Percentiles rank a stretch among this genome's conserved stretches.
These are phyloP conservation scores for Xerocomellus chrysenteron DNA, from an alignment of 768 basidiomycete genomes.

Conservation along the genomic window DNA sequence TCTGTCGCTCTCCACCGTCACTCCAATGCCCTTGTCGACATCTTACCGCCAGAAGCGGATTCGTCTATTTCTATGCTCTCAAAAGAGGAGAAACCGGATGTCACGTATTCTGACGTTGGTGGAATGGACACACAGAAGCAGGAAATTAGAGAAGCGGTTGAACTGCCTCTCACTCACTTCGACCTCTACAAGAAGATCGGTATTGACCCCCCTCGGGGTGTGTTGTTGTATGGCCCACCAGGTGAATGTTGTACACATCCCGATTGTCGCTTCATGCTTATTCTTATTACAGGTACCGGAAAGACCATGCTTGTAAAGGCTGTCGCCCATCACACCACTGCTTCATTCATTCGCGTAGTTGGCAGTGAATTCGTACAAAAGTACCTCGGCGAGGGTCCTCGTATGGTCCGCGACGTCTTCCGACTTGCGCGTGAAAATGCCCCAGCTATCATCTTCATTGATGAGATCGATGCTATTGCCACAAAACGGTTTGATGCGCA, in stretches of 20 bases:
- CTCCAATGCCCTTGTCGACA: conserved; percentile 97
- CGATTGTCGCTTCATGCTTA: background rate
- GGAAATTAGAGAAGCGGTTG: conserved; percentile 97
- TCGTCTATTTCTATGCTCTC: conserved; percentile 95
- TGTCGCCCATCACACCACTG: conserved; percentile 97
- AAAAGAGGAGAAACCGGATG: conserved; percentile 92
- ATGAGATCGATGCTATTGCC: conserved; percentile 97
- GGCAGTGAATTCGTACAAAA: conserved; percentile 99
- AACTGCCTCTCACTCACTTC: conserved; percentile 94
- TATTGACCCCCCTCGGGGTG: conserved; percentile 97
- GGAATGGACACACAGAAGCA: conserved; percentile 98
- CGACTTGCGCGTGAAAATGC: conserved; percentile 95
- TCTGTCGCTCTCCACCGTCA: conserved; percentile 99
- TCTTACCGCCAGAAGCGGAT: conserved; percentile 97
- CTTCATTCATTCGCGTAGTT: conserved; percentile 96
- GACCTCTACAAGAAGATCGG: conserved; percentile 99
- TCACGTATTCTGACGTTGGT: conserved; percentile 91
- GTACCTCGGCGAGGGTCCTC: conserved; percentile 97
- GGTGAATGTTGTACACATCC: conserved; percentile 46
- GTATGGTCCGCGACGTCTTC: conserved; percentile 99
- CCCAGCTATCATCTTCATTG: conserved; percentile 98
- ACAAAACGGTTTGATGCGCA: conserved; percentile 99
- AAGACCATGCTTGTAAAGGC: conserved; percentile 99
- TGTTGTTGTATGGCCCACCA: conserved; percentile 94
- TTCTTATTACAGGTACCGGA: conserved; percentile 72